Percentiles rank a stretch among this genome's conserved stretches.
These are phyloP conservation scores for Sphaceloma murrayae DNA, from an alignment of 2,329 filamentous ascomycete genomes.

Conservation along the genomic window DNA sequence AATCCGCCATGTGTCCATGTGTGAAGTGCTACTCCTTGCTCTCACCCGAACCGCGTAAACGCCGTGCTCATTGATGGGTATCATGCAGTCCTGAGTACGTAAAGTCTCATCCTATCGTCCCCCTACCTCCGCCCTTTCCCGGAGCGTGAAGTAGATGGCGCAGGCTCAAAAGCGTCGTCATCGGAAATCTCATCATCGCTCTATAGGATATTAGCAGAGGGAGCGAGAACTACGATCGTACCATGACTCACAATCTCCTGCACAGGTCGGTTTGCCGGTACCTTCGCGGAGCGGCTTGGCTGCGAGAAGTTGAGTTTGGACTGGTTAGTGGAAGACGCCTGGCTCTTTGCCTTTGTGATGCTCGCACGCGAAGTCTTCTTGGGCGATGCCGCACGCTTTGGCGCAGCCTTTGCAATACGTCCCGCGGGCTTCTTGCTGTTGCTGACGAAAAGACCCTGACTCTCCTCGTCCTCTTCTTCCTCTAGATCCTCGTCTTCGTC, in stretches of 20 bases:
- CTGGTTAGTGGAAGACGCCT: slow-evolving; percentile 28
- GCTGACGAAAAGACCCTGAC: slow-evolving; percentile 36
- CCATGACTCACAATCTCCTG: slow-evolving; percentile 33
- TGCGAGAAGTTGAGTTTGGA: slow-evolving; percentile 37
- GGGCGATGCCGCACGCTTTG: slow-evolving; percentile 25
- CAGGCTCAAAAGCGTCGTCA: slow-evolving; percentile 32
- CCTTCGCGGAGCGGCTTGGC: slow-evolving; percentile 27
- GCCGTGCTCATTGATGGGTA: slow-evolving; percentile 11
- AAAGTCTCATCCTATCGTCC: background rate
- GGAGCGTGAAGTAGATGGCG: slow-evolving; percentile 19
- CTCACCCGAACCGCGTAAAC: no score
- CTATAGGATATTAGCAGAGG: slow-evolving; percentile 15
- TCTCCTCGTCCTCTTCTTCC: slow-evolving; percentile 37
- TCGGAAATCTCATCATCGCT: slow-evolving; percentile 34
- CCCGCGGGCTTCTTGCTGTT: slow-evolving; percentile 23
- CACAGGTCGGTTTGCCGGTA: slow-evolving; percentile 26
- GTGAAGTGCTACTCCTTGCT: no score
- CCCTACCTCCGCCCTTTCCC: slow-evolving; percentile 17
- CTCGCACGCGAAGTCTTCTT: slow-evolving; percentile 23
- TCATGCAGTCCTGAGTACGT: background rate
- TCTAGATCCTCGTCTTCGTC: slow-evolving; percentile 41
- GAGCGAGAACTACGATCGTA: background rate
- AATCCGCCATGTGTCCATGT: no score
- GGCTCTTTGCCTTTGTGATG: slow-evolving; percentile 17
- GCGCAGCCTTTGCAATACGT: slow-evolving; percentile 22